Evolutionary conservation across 768 basidiomycete species (phyloP), one percentile per base, ranked within the genome.

Genomic region (Clavaria fumosa): DNA sequence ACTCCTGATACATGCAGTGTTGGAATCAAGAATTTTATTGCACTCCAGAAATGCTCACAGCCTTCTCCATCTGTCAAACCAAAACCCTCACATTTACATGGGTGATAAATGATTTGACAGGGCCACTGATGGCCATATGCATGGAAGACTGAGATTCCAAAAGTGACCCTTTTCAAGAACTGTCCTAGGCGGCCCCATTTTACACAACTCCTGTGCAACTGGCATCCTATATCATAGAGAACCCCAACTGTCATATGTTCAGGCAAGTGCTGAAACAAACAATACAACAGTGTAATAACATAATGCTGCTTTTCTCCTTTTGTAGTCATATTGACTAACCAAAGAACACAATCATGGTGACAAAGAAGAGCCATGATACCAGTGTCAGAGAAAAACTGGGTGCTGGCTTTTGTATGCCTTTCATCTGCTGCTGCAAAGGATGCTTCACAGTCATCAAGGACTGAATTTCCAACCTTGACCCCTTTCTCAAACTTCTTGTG

Each of bases 51-150:
- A 3, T 48, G 35, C 39, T 62, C 55, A 44, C 50, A 49, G 1
- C 59, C 54, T 37, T 60, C 54, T 0, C 50, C 51, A 45, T 55
- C 47, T 0, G 50, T 45, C 17, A 52, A 44, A 4, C 54, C 57
- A 39, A 53, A 53, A 0, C 57, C 57, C n/a, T 37, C 19, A 23
- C 52, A 45, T 26, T 56, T 53, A 3, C 57, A 40, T 3, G 61
- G 62, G 38, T 63, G 54, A 43, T 53, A 63, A 4, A 56, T 42
- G 2, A 60, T 14, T 30, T 61, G 58, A 37, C 59, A 61, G 7
- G 54, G 45, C 60, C 61, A 62, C 24, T 57, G 52, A 38, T 64
- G 63, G 1, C 60, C 57, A 40, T 57, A 63, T 0, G 57, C 57
- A 50, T 65, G 61, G 43, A 64, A 59, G 1, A 60, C 56, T 1